A percentile compares a stretch with the other conserved stretches of the same genome.
Conservation (phyloP, 805 yeast species). For the Candida ovalis region DNA sequence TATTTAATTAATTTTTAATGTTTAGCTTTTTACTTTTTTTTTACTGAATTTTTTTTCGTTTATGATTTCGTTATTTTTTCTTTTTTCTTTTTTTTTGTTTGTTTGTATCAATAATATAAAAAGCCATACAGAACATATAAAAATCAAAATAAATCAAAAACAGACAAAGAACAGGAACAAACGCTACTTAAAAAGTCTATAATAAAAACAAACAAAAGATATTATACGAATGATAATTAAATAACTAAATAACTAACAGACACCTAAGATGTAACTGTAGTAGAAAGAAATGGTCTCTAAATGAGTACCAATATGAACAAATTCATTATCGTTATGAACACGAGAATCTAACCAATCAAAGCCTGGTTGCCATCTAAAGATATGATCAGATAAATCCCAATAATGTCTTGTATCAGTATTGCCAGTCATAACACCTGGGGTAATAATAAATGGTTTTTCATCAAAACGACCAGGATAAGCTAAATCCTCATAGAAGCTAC, state of each 20-base stretch:
- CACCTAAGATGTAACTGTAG: slow-evolving; percentile 41
- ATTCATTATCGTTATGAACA: slow-evolving; percentile 63
- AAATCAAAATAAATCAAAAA: background rate
- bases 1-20: background rate
- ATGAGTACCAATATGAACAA: slow-evolving; percentile 47
- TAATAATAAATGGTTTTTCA: slow-evolving; percentile 18
- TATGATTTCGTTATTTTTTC: too few relatives aligned
- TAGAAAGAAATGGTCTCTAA: slow-evolving; percentile 51
- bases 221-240: background rate
- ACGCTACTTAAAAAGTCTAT: background rate
- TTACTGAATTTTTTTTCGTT: too few relatives aligned
- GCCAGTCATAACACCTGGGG: slow-evolving; percentile 53
- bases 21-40: background rate
- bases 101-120: too few relatives aligned
- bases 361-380: slow-evolving; percentile 54
- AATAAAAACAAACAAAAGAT: background rate
- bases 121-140: too few relatives aligned
- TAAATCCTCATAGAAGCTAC: slow-evolving; percentile 52
- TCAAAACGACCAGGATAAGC: slow-evolving; percentile 29
- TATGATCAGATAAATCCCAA: slow-evolving; percentile 51
- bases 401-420: slow-evolving; percentile 62
- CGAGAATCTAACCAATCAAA: slow-evolving; percentile 23
- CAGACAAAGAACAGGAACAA: background rate
- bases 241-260: background rate
- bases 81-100: too few relatives aligned